Percentiles rank a stretch among this genome's conserved stretches.
Evolutionary conservation across 1,284 basidiomycete genomes (phyloP).

Genomic region (Ganoderma sinense): DNA sequence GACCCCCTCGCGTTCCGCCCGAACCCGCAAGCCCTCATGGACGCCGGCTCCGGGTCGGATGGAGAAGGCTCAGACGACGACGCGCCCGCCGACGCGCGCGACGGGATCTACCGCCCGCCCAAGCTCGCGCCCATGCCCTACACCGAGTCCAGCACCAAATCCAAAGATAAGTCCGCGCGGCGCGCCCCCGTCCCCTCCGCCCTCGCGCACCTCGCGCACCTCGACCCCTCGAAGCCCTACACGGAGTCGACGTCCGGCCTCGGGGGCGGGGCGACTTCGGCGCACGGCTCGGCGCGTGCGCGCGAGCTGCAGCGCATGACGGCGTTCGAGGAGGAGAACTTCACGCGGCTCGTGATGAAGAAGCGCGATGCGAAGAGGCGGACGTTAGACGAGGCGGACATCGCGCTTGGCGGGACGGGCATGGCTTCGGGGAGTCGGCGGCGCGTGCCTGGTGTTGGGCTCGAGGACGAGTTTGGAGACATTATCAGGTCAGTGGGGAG

Average conservation of each 20-base stretch:
- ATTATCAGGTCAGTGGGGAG: constrained; percentile 69
- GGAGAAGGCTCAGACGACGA: constrained; percentile 45
- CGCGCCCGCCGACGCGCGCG: constrained; percentile 30
- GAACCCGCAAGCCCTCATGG: constrained; percentile 77
- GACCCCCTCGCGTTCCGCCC: constrained; percentile 93
- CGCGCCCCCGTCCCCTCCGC: constrained; percentile 71
- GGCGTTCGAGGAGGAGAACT: constrained; percentile 96
- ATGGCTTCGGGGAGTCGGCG: constrained; percentile 59
- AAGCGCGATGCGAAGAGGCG: constrained; percentile 88
- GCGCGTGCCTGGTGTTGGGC: constrained; percentile 71
- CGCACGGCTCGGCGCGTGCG: constrained; percentile 70
- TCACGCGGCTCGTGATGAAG: constrained; percentile 90
- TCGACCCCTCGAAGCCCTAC: constrained; percentile 70
- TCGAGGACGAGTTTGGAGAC: constrained; percentile 88
- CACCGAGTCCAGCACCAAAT: constrained; percentile 60
- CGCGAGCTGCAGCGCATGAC: constrained; percentile 84
- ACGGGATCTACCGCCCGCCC: constrained; percentile 89
- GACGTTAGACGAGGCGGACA: constrained; percentile 88
- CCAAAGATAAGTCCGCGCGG: constrained; percentile 50
- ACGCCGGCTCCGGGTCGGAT: constrained; percentile 43
- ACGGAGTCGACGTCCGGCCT: constrained; percentile 84
- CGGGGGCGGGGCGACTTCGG: constrained; percentile 57
- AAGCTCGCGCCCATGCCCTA: constrained; percentile 94
- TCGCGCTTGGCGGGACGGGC: constrained; percentile 83
- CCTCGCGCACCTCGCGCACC: constrained; percentile 72